Evolutionary conservation across 768 basidiomycete species (phyloP), one percentile per base, ranked within the genome.

Genomic region (Coprinopsis cinerea): DNA sequence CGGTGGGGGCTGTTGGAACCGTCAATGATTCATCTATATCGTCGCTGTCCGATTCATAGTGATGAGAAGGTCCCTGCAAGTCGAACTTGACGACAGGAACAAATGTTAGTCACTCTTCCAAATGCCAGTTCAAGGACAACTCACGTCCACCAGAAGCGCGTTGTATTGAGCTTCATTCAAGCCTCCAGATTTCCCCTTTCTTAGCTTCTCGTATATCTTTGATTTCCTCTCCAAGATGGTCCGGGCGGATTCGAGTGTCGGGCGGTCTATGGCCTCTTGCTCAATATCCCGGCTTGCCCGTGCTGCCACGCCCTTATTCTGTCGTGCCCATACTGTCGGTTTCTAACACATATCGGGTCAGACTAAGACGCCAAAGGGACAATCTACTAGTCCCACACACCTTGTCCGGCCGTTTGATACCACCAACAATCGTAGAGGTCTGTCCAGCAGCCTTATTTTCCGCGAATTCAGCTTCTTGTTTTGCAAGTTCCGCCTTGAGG

Each of bases 21-120:
- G 74, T 76, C 54, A 82, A 54, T n/a, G 85, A 87, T 61, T 91
- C 90, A 60, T 89, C 88, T 2, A 81, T 79, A 57, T 88, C 87
- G 36, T 85, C 85, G 51, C 83, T 87, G 49, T 87, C 83, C 6
- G 79, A 79, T 53, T 83, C 78, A 56, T 77, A 86, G 4, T 63
- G 63, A 45, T 78, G 76, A 26, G 68, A 66, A 0, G 59, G 71
- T 64, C 59, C 83, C 83, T 4, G 71, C 6, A 24, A 69, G 52
- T 89, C 86, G 60, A 90, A 90, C 89, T 87, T 44, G 44, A 52
- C 28, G 13, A 24, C 24, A 24, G 27, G 13, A 35, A 27, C 45
- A 40, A 41, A 25, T 14, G 24, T 44, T n/a, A 52, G 27, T 18
- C n/a, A 44, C 5, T 23, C n/a, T 15, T 39, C 44, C 15, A 41